phyloP scores from a whole-genome alignment of 495 filamentous ascomycete species.

The Oleoguttula mirabilis region DNA sequence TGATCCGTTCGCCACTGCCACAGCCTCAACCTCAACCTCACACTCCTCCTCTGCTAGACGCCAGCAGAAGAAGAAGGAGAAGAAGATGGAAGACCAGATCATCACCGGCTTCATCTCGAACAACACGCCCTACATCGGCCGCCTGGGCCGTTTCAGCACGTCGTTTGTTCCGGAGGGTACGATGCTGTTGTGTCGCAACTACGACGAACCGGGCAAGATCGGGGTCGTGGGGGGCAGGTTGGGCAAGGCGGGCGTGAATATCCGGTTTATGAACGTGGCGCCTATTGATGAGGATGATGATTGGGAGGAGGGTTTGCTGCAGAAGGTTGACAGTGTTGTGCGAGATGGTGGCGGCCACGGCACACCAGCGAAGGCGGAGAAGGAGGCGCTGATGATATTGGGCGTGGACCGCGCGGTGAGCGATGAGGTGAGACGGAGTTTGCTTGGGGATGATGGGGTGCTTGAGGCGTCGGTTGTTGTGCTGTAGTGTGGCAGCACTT shows the following conservation, averaged over 20 bases:
- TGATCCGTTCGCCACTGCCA: not conserved
- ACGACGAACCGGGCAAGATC: constrained; percentile 62
- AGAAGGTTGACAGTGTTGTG: constrained; percentile 15
- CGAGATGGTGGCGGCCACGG: constrained; percentile 12
- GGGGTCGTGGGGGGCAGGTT: constrained; percentile 53
- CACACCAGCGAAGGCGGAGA: constrained; percentile 19
- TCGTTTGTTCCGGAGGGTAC: constrained; percentile 53
- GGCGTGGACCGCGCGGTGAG: constrained; percentile 49
- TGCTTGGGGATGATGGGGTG: constrained; percentile 47
- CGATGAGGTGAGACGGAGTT: constrained; percentile 40
- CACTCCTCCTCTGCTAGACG: no score
- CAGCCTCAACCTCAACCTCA: not conserved
- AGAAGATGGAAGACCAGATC: constrained; percentile 35
- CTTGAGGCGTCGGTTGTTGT: constrained; percentile 48
- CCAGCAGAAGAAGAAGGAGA: not conserved
- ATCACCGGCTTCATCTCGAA: constrained; percentile 55
- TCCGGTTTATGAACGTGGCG: constrained; percentile 60
- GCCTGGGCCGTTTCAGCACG: constrained; percentile 51
- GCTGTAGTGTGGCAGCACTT: no score
- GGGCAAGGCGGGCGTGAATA: constrained; percentile 53
- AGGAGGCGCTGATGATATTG: constrained; percentile 63
- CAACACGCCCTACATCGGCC: constrained; percentile 48
- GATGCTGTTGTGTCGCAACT: constrained; percentile 55
- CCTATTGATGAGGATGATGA: constrained; percentile 27
- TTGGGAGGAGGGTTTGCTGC: constrained; percentile 3